Conservation (phyloP, 371 early-diverging fungal genomes). For the Haplosporangium sp. region DNA sequence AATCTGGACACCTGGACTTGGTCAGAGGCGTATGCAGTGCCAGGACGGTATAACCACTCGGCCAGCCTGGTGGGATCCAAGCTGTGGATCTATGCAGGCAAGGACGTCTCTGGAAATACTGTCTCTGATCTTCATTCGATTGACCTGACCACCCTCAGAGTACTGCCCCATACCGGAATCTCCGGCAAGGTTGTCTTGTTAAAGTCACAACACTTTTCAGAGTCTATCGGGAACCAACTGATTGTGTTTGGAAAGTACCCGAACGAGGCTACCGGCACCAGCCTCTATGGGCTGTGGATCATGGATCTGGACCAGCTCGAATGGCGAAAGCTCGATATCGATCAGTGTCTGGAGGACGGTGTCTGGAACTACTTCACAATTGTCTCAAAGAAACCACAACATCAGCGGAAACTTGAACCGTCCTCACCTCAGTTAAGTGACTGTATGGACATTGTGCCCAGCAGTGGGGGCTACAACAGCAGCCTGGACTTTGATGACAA, state of each 20-base stretch:
- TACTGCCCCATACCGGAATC: constrained; percentile 51
- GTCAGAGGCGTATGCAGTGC: constrained; percentile 63
- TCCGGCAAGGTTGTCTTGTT: constrained; percentile 66
- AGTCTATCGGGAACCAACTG: constrained; percentile 69
- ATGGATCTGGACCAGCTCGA: constrained; percentile 70
- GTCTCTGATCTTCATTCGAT: constrained; percentile 70
- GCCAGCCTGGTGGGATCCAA: constrained; percentile 66
- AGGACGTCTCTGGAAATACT: constrained; percentile 69
- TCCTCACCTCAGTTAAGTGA: background rate
- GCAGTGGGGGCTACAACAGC: constrained; percentile 1
- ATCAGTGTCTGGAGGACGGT: constrained; percentile 62
- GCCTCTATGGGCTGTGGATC: constrained; percentile 72
- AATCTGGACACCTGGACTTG: constrained; percentile 69
- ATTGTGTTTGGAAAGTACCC: constrained; percentile 70
- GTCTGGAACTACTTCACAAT: constrained; percentile 77
- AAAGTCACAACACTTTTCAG: constrained; percentile 75
- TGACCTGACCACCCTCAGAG: constrained; percentile 58
- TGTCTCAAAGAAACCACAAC: constrained; percentile 47
- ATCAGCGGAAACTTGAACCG: constrained; percentile 4
- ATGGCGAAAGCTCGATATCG: constrained; percentile 70
- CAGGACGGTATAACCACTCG: constrained; percentile 73
- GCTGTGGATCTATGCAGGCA: constrained; percentile 70
- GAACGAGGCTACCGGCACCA: constrained; percentile 43
- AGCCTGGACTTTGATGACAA: constrained; percentile 19
- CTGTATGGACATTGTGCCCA: background rate